These are phyloP conservation scores for Amanita thiersii DNA, from an alignment of 768 basidiomycete genomes.

Conservation along the genomic window DNA sequence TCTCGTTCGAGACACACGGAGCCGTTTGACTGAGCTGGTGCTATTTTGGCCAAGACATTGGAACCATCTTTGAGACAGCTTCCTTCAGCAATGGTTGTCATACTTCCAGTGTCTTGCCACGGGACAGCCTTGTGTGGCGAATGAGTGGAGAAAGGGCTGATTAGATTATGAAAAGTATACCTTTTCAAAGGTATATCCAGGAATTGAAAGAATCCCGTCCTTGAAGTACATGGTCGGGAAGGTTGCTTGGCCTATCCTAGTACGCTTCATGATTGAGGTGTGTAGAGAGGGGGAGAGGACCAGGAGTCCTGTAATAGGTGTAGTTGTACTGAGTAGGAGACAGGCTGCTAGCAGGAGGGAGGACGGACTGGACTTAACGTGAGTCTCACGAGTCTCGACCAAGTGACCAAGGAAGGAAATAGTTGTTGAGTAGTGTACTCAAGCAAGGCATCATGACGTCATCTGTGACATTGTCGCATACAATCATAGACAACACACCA, in stretches of 20 bases:
- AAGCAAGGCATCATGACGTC: conserved; percentile 12
- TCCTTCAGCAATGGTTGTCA: conserved; percentile 62
- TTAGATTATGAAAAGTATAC: conserved; percentile 19
- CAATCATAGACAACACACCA: no score
- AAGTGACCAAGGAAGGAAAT: no score
- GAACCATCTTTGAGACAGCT: conserved; percentile 64
- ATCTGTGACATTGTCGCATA: no score
- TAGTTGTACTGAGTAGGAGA: no score
- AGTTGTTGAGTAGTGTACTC: no score
- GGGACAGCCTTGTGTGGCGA: conserved; percentile 34
- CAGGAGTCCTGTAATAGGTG: no score
- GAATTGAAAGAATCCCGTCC: conserved; percentile 53
- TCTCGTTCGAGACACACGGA: conserved; percentile 68
- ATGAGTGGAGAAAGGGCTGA: conserved; percentile 1
- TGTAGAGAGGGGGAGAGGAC: no score
- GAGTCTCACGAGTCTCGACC: no score
- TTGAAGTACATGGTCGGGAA: conserved; percentile 53
- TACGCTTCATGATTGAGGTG: conserved; percentile 32
- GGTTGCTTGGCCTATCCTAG: conserved; percentile 48
- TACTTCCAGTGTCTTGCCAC: conserved; percentile 71
- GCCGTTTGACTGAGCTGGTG: conserved; percentile 62
- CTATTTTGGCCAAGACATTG: conserved; percentile 65
- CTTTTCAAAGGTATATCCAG: conserved; percentile 68
- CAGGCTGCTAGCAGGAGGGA: no score
- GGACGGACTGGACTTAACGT: no score